phyloP scores from a whole-genome alignment of 2,329 filamentous ascomycete genomes.

The Hirsutella rhossiliensis region DNA sequence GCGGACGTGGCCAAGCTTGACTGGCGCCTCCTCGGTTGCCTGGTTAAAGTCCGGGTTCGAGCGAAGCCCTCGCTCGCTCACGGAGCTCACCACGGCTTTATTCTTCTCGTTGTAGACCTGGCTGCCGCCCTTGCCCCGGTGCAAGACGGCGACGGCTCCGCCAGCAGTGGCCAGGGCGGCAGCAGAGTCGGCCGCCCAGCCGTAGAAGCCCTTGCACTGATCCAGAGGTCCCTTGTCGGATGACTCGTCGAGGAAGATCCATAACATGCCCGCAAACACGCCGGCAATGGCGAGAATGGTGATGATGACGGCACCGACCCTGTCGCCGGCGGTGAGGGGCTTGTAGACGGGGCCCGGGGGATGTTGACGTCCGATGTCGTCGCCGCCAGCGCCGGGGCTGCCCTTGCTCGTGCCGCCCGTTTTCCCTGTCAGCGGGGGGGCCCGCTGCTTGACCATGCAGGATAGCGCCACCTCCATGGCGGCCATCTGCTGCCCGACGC shows the following conservation, averaged over 20 bases:
- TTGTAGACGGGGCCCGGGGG: constrained; percentile 12
- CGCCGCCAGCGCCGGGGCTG: constrained; percentile 31
- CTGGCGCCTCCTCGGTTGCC: constrained; percentile 3
- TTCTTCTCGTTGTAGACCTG: constrained; percentile 12
- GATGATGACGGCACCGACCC: constrained; percentile 53
- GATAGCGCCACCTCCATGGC: constrained; percentile 53
- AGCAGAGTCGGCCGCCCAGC: constrained; percentile 8
- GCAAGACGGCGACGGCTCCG: constrained; percentile 9
- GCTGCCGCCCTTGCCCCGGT: constrained; percentile 6
- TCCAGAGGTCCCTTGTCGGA: constrained; percentile 18
- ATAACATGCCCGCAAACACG: constrained; percentile 39
- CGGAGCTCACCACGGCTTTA: constrained; percentile 1
- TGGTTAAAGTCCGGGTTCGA: constrained; percentile 10
- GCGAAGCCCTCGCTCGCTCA: constrained; percentile 10
- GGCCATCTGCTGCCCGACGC: constrained; percentile 61
- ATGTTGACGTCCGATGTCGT: constrained; percentile 28
- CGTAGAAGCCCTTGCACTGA: constrained; percentile 17
- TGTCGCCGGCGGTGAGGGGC: constrained; percentile 43
- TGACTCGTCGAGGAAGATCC: constrained; percentile 37
- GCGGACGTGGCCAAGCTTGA: constrained; percentile 9
- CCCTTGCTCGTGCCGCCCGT: constrained; percentile 47
- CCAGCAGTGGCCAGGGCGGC: constrained; percentile 12
- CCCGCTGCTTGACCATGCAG: constrained; percentile 38
- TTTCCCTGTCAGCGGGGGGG: constrained; percentile 30
- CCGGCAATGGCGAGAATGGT: constrained; percentile 45